These are phyloP conservation scores for Suhomyces canberraensis DNA, from an alignment of 805 yeast species.

Conservation along the genomic window DNA sequence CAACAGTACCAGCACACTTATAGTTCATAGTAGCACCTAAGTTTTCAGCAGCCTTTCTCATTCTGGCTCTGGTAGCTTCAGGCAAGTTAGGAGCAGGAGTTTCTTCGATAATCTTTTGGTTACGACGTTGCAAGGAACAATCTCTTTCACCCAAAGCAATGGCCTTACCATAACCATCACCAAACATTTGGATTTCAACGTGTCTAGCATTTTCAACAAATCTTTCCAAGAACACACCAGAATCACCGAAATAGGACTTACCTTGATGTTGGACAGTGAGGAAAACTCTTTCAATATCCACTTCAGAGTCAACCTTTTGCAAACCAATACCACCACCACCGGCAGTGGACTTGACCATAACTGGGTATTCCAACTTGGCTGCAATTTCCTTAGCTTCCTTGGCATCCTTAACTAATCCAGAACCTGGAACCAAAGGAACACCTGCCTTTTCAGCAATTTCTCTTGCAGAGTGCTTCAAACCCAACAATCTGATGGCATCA, in stretches of 20 bases:
- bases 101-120: slow-evolving; percentile 94
- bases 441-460: slow-evolving; percentile 88
- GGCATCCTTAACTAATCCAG: slow-evolving; percentile 70
- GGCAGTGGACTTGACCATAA: slow-evolving; percentile 96
- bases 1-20: slow-evolving; percentile 97
- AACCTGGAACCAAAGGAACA: slow-evolving; percentile 97
- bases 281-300: slow-evolving; percentile 79
- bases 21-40: slow-evolving; percentile 81
- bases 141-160: slow-evolving; percentile 96
- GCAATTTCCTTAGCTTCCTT: slow-evolving; percentile 78
- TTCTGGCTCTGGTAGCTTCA: slow-evolving; percentile 63
- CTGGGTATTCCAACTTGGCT: slow-evolving; percentile 73
- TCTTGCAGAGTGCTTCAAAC: slow-evolving; percentile 95
- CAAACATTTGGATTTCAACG: slow-evolving; percentile 94
- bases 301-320: slow-evolving; percentile 83
- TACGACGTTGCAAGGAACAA: slow-evolving; percentile 95
- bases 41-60: slow-evolving; percentile 83
- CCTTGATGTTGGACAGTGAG: slow-evolving; percentile 94
- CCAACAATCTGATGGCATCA: slow-evolving; percentile 84
- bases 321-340: slow-evolving; percentile 99
- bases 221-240: slow-evolving; percentile 93
- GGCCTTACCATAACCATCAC: slow-evolving; percentile 92
- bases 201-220: slow-evolving; percentile 95
- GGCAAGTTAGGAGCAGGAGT: slow-evolving; percentile 97
- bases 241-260: slow-evolving; percentile 85